Evolutionary conservation across 2,329 filamentous ascomycete species (phyloP).

Genomic region (Arthrobotrys pseudoclavata): DNA sequence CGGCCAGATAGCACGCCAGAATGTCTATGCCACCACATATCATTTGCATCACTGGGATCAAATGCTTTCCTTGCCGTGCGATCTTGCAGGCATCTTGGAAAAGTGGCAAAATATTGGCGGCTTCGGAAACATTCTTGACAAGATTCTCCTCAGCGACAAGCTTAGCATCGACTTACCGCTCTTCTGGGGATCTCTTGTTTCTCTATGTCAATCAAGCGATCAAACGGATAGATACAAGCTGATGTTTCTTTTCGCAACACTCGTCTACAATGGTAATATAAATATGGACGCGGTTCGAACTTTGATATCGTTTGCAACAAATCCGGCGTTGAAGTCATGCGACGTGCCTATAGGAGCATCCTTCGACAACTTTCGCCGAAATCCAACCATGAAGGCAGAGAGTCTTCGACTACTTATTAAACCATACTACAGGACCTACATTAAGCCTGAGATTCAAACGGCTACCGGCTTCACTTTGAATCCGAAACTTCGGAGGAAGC

Average conservation of each 20-base stretch:
- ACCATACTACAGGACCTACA: slow-evolving; percentile 64
- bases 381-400: slow-evolving; percentile 65
- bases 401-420: slow-evolving; percentile 65
- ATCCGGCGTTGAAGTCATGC: slow-evolving; percentile 66
- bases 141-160: slow-evolving; percentile 44
- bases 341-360: slow-evolving; percentile 65
- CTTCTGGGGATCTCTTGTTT: slow-evolving; percentile 43
- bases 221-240: slow-evolving; percentile 65
- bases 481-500: slow-evolving; percentile 64
- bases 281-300: slow-evolving; percentile 68
- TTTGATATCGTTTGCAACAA: slow-evolving; percentile 68
- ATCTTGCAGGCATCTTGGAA: slow-evolving; percentile 31
- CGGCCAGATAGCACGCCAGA: background rate
- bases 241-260: slow-evolving; percentile 68
- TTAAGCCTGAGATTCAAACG: slow-evolving; percentile 62
- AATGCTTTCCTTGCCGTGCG: slow-evolving; percentile 20
- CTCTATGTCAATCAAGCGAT: slow-evolving; percentile 56
- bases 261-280: slow-evolving; percentile 67
- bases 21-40: slow-evolving; percentile 28
- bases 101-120: slow-evolving; percentile 49
- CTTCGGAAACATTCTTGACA: slow-evolving; percentile 38
- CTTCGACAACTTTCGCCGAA: slow-evolving; percentile 65
- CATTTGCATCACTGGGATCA: slow-evolving; percentile 37
- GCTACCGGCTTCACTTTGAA: slow-evolving; percentile 62
- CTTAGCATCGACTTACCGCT: slow-evolving; percentile 45